Conservation (phyloP, 768 basidiomycete species). For the Phylloporus sp. region DNA sequence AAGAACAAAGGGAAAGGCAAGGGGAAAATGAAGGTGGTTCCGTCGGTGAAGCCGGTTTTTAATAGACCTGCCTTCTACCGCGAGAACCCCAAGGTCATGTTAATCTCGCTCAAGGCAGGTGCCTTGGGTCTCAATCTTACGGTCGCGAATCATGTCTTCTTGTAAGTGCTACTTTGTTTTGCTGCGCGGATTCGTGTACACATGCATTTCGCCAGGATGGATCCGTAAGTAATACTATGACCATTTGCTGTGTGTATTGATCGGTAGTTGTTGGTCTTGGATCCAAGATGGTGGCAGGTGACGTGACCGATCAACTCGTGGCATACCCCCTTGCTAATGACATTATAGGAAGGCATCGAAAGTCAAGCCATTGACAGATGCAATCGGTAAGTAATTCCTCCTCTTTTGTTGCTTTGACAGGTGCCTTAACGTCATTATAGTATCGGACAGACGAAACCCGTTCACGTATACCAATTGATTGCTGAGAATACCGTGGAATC, state of each 20-base stretch:
- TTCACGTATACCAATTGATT: slow-evolving; percentile 86
- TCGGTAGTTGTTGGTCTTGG: slow-evolving; percentile 1
- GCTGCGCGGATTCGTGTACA: background rate
- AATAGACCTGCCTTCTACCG: slow-evolving; percentile 24
- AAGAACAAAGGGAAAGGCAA: slow-evolving; percentile 37
- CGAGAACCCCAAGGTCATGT: slow-evolving; percentile 71
- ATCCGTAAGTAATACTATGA: slow-evolving; percentile 56
- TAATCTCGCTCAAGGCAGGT: slow-evolving; percentile 84
- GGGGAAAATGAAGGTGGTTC: slow-evolving; percentile 17
- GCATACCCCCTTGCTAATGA: slow-evolving; percentile 8
- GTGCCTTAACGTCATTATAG: slow-evolving; percentile 24
- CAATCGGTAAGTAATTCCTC: slow-evolving; percentile 49
- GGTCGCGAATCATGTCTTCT: slow-evolving; percentile 81
- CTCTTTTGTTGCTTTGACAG: background rate
- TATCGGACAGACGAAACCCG: slow-evolving; percentile 79
- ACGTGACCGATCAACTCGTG: slow-evolving; percentile 4
- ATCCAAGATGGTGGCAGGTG: slow-evolving; percentile 73
- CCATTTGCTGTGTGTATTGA: slow-evolving; percentile 10
- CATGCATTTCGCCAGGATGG: slow-evolving; percentile 52
- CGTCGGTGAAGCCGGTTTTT: slow-evolving; percentile 11
- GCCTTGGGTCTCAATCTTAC: slow-evolving; percentile 86
- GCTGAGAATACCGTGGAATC: slow-evolving; percentile 88
- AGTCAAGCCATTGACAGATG: slow-evolving; percentile 80
- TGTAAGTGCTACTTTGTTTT: slow-evolving; percentile 43
- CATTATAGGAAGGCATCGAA: slow-evolving; percentile 69